Conservation (phyloP, 2,329 filamentous ascomycete genomes). For the Verticillium nonalfalfae region DNA sequence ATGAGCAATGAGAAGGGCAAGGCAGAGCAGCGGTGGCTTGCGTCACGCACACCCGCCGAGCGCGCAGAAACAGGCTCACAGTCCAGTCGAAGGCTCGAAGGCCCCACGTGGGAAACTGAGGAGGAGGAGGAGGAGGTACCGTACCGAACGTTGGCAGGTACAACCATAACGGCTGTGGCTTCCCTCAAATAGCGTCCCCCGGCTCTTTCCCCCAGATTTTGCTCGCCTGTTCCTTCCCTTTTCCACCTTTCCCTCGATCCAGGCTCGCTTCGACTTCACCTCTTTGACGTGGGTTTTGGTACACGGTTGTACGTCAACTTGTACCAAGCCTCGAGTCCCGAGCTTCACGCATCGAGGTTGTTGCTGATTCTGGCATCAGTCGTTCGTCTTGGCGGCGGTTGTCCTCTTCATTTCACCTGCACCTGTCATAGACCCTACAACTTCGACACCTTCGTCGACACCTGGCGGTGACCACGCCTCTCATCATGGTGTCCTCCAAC, state of each 20-base stretch:
- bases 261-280: constrained; percentile 1
- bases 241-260: not conserved
- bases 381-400: not conserved
- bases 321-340: no score
- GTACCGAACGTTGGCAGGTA: not conserved
- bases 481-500: constrained; percentile 1
- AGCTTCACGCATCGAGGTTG: no score
- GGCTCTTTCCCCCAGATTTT: not conserved
- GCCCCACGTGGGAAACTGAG: not conserved
- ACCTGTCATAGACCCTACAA: no score
- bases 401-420: no score
- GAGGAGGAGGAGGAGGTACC: no score
- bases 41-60: not conserved
- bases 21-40: not conserved
- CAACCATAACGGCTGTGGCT: not conserved
- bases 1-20: not conserved
- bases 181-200: not conserved
- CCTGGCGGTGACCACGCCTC: not conserved
- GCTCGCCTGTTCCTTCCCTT: constrained; percentile 5
- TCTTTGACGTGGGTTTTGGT: no score
- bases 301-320: no score
- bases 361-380: not conserved
- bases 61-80: not conserved
- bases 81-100: not conserved
- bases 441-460: no score